Conservation (phyloP, 2,329 filamentous ascomycete species). For the Fusarium floridanum region DNA sequence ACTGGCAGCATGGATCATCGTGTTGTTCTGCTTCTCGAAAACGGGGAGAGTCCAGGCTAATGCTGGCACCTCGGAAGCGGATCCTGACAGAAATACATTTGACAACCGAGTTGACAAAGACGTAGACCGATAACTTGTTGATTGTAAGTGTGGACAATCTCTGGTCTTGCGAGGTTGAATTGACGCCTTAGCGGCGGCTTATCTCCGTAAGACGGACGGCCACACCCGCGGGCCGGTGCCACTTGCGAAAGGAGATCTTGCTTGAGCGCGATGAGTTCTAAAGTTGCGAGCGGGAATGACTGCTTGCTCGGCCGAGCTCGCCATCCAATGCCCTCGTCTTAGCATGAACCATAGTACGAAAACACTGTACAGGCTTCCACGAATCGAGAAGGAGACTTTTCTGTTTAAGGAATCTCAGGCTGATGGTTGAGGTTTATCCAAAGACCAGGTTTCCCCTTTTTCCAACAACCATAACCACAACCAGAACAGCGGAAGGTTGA, state of each 20-base stretch:
- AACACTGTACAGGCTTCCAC: constrained; percentile 2
- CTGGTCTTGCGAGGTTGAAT: background rate
- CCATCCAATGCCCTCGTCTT: background rate
- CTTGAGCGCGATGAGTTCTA: background rate
- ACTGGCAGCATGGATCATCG: background rate
- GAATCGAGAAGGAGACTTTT: constrained; percentile 7
- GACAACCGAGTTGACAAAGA: background rate
- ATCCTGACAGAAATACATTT: background rate
- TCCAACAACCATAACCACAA: constrained; percentile 9
- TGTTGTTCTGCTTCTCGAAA: constrained; percentile 12
- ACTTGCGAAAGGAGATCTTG: background rate
- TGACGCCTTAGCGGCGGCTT: background rate
- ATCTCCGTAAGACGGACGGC: background rate
- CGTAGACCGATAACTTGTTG: background rate
- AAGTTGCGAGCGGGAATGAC: background rate
- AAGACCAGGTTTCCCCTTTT: constrained; percentile 17
- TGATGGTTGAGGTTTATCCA: constrained; percentile 10
- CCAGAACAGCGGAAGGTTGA: constrained; percentile 15
- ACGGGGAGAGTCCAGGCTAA: constrained; percentile 7
- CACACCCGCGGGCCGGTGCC: background rate
- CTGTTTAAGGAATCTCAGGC: constrained; percentile 12
- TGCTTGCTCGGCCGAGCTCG: constrained; percentile 1
- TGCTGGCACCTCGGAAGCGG: constrained; percentile 1
- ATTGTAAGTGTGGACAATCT: background rate
- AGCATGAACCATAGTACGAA: constrained; percentile 7